Base-by-base conservation (phyloP, 345 rosid species). In the Atalantia buxifolia region DNA sequence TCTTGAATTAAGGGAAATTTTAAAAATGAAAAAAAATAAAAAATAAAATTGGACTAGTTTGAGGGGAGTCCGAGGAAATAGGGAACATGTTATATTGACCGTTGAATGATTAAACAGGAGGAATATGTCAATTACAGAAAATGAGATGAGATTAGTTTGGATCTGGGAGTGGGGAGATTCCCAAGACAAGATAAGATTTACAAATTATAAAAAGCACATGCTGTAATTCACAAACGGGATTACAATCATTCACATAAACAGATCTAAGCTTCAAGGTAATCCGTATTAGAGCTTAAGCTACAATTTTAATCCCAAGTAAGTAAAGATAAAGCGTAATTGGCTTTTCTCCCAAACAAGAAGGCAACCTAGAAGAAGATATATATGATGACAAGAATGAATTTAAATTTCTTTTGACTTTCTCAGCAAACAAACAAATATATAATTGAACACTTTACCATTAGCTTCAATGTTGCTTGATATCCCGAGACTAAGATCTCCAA, bases 401-500 rank as follows among this genome's bases (percentile, higher is more conserved):
- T 50, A 3, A 59, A 35, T 50, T 63, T 70, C 38, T 45, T 40
- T 70, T 21, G 48, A 31, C 28, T 57, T 72, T 72, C 50, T 67
- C 66, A 22, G 55, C 59, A 48, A 31, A 76, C 68, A 77, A 65
- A 56, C 71, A 65, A 12, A 62, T 18, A 57, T n/a, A 62, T 36
- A 21, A 22, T 3, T 21, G 56, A 75, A 69, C 55, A 78, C 76
- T 24, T 25, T 81, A 91, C 92, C 90, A 55, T 86, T 87, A 25
- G 79, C 75, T 10, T 88, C 88, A 38, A 71, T 76, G 82, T 78
- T 79, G 88, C 90, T 84, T 30, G 94, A 72, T 82, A 89, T 88
- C 4, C 92, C 97, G 38, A 93, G 92, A 73, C 76, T 76, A 24
- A 95, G 94, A 85, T 89, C 97, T 83, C 93, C 93, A 53, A 91